Conservation (phyloP, 345 rosid genomes). For the Salix koriyanagi region DNA sequence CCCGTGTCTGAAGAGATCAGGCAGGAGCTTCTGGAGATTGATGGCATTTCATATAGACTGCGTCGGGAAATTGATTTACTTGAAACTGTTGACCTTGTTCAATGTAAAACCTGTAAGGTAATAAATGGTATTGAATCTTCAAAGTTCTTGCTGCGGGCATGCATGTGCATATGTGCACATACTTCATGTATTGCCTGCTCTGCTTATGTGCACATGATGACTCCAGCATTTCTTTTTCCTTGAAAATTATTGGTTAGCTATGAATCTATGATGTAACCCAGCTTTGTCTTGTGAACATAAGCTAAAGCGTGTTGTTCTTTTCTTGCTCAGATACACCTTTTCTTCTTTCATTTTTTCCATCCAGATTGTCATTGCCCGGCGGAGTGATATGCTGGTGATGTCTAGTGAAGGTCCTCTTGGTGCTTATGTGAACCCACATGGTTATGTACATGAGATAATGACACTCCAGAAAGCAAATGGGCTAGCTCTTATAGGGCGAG, state of each 20-base stretch:
- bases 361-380: conserved; percentile 73
- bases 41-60: conserved; percentile 82
- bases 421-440: conserved; percentile 78
- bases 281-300: neutral
- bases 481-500: conserved; percentile 47
- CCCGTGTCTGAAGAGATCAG: conserved; percentile 80
- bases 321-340: neutral
- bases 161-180: neutral
- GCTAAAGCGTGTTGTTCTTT: neutral
- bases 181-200: neutral
- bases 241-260: neutral
- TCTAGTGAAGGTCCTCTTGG: conserved; percentile 96
- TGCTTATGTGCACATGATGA: neutral
- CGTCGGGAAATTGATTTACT: conserved; percentile 81
- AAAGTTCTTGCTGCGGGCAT: neutral
- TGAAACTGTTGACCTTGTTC: conserved; percentile 61
- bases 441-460: conserved; percentile 78
- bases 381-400: conserved; percentile 97
- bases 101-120: conserved; percentile 83
- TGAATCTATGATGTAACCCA: neutral
- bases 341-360: neutral
- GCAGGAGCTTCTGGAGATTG: conserved; percentile 92
- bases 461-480: conserved; percentile 67
- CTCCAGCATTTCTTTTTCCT: neutral
- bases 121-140: neutral